Conservation (phyloP, 768 basidiomycete species). For the Nidularia pulvinata region DNA sequence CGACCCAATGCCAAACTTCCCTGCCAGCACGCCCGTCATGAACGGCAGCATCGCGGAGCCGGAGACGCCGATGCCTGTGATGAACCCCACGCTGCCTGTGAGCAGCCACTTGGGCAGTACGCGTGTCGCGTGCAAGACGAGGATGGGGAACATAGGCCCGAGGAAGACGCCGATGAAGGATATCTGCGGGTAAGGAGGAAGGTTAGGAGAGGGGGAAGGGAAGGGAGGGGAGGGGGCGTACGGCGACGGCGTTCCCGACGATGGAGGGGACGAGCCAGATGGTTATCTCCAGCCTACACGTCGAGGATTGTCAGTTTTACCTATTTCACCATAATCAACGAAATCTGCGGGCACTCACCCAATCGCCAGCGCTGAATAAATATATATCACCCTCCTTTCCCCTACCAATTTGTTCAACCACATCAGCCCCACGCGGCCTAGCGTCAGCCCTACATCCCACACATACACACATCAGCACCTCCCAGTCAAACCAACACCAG, state of each 20-base stretch:
- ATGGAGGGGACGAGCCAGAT: conserved; percentile 73
- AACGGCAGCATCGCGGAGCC: conserved; percentile 54
- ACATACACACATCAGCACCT: background rate
- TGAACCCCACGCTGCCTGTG: conserved; percentile 44
- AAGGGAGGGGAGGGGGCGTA: conserved; percentile 14
- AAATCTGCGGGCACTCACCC: conserved; percentile 24
- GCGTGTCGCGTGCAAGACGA: conserved; percentile 52
- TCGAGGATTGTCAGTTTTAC: background rate
- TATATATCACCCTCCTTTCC: conserved; percentile 50
- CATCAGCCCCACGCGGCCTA: conserved; percentile 55
- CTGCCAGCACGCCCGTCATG: conserved; percentile 43
- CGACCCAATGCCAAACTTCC: conserved; percentile 36
- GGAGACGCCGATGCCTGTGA: conserved; percentile 48
- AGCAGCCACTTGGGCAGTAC: conserved; percentile 58
- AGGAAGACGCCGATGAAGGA: conserved; percentile 39
- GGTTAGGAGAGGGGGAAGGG: too few species aligned
- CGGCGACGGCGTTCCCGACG: conserved; percentile 60
- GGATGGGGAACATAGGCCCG: conserved; percentile 55
- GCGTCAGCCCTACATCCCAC: conserved; percentile 42
- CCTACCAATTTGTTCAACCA: conserved; percentile 54
- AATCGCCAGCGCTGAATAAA: conserved; percentile 52
- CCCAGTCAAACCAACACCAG: background rate
- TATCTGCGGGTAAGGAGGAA: too few species aligned
- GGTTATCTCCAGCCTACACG: conserved; percentile 56
- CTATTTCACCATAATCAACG: background rate